A percentile compares a stretch with the other conserved stretches of the same genome.
Evolutionary conservation across 257 asterid genomes (phyloP).

Genomic region (Petunia secreta): DNA sequence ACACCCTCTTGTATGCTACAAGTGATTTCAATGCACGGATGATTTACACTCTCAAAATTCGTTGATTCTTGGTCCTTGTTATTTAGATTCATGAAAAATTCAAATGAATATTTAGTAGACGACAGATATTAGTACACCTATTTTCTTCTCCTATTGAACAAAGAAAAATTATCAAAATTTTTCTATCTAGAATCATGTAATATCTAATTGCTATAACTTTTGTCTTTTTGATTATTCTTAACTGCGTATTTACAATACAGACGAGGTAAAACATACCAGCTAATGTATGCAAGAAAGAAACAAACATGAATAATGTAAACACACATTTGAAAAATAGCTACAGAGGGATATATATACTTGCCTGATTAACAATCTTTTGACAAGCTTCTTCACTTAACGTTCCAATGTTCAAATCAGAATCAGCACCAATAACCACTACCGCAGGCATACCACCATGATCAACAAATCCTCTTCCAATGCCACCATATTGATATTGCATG

Average conservation of each 20-base stretch:
- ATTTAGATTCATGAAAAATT: not conserved
- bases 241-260: not conserved
- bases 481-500: constrained; percentile 18
- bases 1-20: not conserved
- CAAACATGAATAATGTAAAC: not conserved
- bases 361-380: constrained; percentile 77
- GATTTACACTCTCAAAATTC: not conserved
- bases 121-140: not conserved
- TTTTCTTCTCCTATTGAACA: not conserved
- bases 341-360: constrained; percentile 7
- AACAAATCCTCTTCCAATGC: constrained; percentile 34
- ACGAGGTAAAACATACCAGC: no score
- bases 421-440: constrained; percentile 39
- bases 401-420: constrained; percentile 38
- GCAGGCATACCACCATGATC: constrained; percentile 30
- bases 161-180: not conserved
- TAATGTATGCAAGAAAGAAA: not conserved
- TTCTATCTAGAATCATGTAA: not conserved
- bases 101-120: not conserved
- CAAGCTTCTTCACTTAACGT: constrained; percentile 50
- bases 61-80: not conserved
- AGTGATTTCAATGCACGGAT: not conserved
- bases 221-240: not conserved
- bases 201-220: no score
- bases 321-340: not conserved